Base-by-base conservation (phyloP, 768 basidiomycete species). In the Megacollybia marginata region DNA sequence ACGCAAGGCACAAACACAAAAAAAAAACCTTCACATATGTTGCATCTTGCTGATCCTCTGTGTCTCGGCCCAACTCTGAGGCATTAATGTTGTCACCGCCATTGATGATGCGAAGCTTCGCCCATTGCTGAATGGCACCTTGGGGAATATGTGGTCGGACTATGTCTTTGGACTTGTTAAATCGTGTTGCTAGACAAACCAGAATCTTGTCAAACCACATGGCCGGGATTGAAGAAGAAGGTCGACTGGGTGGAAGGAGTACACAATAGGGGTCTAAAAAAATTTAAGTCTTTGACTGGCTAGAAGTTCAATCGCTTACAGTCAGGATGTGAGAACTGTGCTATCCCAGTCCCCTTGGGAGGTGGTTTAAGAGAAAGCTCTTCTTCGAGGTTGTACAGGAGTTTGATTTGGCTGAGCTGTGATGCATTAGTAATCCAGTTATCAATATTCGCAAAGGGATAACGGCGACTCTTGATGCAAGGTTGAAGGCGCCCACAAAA, bases 21-120 rank as follows among this genome's bases (percentile, higher is more conserved):
- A 44, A 35, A 16, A 36, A 42, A 15, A 71, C 69, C 36, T 61
- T 48, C 15, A 71, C 59, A 60, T 55, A 70, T 19, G 62, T 52
- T 20, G 65, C 61, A 57, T 69, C 67, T 5, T 62, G 50, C 7
- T 42, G 28, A 44, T 66, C 64, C 10, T 59, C 58, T 44, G 44
- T 40, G n/a, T n/a, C 13, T 10, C 15, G 2, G 13, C 4, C 18
- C 42, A 49, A 16, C 2, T 8, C 8, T 2, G 23, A 44, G 16
- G 48, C 5, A 8, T 44, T 9, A 10, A 49, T 49, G 3, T 4
- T 42, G 42, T 44, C 48, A 5, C 42, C 48, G 5, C 42, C 42
- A 18, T 49, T 42, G 4, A 49, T 2, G 3, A 23, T 38, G 9
- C 23, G 38, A 13, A 49, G 16, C n/a, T 28, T 15, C 2, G 11